Evolutionary conservation across 176 grass and related monocot species (phyloP).

Genomic region (Oryza glumipatula): DNA sequence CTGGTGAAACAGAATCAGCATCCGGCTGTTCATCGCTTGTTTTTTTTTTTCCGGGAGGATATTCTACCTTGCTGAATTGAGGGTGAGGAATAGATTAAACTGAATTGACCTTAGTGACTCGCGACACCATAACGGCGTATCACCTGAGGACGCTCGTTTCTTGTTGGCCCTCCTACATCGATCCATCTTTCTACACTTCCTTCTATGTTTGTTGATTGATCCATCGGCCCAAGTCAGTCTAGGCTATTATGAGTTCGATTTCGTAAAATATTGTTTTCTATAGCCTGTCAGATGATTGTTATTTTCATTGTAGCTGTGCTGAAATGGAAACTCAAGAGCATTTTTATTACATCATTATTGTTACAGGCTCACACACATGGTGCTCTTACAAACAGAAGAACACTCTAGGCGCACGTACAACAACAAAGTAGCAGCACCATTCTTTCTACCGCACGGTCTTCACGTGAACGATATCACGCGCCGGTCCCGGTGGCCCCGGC

Average conservation of each 20-base stretch:
- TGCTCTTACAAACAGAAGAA: neutral
- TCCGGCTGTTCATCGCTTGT: neutral
- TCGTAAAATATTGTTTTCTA: neutral
- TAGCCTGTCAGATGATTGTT: neutral
- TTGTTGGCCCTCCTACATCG: neutral
- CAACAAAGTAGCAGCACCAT: neutral
- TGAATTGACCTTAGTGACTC: slow-evolving; percentile 11
- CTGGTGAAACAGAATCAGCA: slow-evolving; percentile 2
- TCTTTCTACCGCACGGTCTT: neutral
- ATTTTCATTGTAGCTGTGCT: neutral
- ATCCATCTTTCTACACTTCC: neutral
- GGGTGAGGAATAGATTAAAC: slow-evolving; percentile 23
- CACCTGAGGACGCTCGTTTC: neutral
- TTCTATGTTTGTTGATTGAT: neutral
- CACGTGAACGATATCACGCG: neutral
- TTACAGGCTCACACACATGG: neutral
- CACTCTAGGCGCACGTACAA: neutral
- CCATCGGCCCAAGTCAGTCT: neutral
- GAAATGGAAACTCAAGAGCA: neutral
- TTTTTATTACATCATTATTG: neutral
- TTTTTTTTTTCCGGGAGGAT: slow-evolving; percentile 12
- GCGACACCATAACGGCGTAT: neutral
- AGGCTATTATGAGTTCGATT: neutral
- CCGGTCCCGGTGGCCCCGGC: slow-evolving; percentile 43
- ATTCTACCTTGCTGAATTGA: slow-evolving; percentile 12